Conservation (phyloP, 495 filamentous ascomycete genomes). For the Cercophora scortea region DNA sequence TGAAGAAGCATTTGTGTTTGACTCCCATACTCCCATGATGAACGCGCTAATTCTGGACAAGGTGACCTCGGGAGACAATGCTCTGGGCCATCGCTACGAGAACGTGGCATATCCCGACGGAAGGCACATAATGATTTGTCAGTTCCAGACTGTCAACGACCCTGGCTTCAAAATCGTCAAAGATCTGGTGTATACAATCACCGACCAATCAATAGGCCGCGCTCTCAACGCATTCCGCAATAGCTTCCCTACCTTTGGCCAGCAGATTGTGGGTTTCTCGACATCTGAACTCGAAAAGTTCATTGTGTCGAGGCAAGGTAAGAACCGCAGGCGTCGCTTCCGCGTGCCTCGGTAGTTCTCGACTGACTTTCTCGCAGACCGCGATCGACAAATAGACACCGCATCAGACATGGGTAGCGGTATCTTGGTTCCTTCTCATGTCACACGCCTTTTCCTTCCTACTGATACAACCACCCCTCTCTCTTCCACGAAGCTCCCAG, state of each 20-base stretch:
- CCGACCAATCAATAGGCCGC: neutral
- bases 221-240: neutral
- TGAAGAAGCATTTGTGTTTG: neutral
- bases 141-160: neutral
- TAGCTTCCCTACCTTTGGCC: neutral
- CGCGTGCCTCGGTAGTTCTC: no score
- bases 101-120: slow-evolving; percentile 6
- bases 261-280: neutral
- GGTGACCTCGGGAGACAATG: slow-evolving; percentile 6
- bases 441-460: slow-evolving; percentile 1
- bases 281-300: neutral
- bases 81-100: slow-evolving; percentile 3
- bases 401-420: neutral
- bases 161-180: neutral
- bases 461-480: neutral
- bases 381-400: neutral
- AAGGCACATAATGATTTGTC: slow-evolving; percentile 4
- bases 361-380: neutral
- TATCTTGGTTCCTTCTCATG: neutral
- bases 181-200: neutral
- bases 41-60: neutral
- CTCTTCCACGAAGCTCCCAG: no score
- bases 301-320: neutral
- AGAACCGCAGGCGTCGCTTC: no score
- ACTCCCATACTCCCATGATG: neutral